These are phyloP conservation scores for Dalechampia spathulata DNA, from an alignment of 441 rosid genomes.

Conservation along the genomic window DNA sequence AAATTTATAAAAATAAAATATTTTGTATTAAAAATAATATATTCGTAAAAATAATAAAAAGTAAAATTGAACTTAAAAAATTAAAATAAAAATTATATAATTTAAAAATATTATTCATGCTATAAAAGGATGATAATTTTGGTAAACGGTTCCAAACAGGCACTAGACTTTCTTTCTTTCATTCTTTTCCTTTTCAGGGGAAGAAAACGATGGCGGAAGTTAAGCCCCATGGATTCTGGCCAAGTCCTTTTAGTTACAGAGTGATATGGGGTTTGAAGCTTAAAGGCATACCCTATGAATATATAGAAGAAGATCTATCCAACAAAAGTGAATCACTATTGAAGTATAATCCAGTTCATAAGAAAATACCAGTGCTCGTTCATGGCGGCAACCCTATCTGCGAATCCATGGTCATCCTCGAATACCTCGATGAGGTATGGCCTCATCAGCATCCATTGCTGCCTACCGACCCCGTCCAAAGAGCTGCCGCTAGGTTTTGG, in stretches of 20 bases:
- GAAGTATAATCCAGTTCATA: constrained; percentile 32
- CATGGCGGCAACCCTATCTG: constrained; percentile 31
- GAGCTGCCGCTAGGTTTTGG: constrained; percentile 44
- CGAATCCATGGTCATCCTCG: constrained; percentile 38
- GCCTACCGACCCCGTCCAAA: constrained; percentile 29
- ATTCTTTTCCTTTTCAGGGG: no score
- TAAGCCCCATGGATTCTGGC: constrained; percentile 31
- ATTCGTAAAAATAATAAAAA: no score
- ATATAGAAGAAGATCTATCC: constrained; percentile 27
- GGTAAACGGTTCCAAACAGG: no score
- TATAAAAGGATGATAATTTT: no score
- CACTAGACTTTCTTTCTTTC: no score
- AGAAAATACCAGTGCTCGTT: constrained; percentile 36
- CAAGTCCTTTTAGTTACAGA: constrained; percentile 32
- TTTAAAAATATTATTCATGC: no score
- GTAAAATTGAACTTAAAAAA: no score
- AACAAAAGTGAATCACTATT: constrained; percentile 34
- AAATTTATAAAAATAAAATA: no score
- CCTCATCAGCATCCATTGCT: constrained; percentile 29
- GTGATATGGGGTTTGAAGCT: constrained; percentile 43
- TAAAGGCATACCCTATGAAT: constrained; percentile 30
- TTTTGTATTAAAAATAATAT: no score
- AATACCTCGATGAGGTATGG: constrained; percentile 45
- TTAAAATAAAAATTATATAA: no score
- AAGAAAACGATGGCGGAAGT: constrained; percentile 38